Conservation (phyloP, 495 filamentous ascomycete genomes). For the Jackrogersella minutella region DNA sequence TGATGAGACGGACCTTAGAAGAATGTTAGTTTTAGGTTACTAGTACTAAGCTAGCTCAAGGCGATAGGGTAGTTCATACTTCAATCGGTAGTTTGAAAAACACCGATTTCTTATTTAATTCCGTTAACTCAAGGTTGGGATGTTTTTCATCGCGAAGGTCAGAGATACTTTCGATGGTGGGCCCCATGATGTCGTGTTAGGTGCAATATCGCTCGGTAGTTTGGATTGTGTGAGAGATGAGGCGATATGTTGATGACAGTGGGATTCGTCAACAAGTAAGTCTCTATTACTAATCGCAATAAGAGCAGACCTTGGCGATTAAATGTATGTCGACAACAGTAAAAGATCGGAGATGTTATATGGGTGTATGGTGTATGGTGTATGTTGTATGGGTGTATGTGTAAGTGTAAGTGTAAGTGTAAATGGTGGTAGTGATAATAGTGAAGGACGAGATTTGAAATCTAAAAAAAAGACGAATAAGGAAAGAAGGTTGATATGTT, state of each 20-base stretch:
- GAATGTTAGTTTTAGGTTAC: constrained; percentile 3
- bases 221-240: not conserved
- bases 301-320: too few species aligned
- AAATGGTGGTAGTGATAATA: too few species aligned
- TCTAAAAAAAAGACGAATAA: too few species aligned
- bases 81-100: not conserved
- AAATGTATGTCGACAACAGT: too few species aligned
- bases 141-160: not conserved
- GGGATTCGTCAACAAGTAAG: not conserved
- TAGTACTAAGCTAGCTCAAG: not conserved
- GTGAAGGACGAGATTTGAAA: too few species aligned
- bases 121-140: constrained; percentile 1
- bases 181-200: not conserved
- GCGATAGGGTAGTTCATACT: not conserved
- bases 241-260: not conserved
- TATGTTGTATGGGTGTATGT: too few species aligned
- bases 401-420: too few species aligned
- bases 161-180: not conserved
- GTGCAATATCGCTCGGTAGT: not conserved
- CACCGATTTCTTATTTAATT: not conserved
- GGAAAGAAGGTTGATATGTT: too few species aligned
- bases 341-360: too few species aligned
- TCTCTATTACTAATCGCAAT: too few species aligned
- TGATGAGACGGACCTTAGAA: constrained; percentile 16
- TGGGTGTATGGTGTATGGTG: too few species aligned